Conservation (phyloP, 2,329 filamentous ascomycete genomes). For the Venturia asperata region DNA sequence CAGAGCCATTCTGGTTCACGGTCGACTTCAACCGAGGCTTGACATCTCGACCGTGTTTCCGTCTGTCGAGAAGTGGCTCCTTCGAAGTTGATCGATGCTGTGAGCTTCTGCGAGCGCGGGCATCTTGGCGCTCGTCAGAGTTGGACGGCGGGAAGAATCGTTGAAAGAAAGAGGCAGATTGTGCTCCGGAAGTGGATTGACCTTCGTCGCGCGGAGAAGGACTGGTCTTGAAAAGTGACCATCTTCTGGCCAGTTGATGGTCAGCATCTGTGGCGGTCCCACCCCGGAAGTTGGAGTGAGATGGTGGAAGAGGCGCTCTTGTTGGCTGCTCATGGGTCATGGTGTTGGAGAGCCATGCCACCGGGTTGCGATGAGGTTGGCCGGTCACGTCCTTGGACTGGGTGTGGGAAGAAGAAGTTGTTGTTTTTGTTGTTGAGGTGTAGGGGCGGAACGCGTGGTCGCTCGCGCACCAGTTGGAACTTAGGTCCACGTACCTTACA, state of each 20-base stretch:
- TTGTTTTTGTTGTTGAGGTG: background rate
- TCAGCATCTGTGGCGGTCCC: conserved; percentile 40
- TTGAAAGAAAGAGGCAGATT: conserved; percentile 22
- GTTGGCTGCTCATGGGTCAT: background rate
- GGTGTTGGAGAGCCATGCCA: background rate
- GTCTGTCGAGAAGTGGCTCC: background rate
- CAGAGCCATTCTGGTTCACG: background rate
- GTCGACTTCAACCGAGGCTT: background rate
- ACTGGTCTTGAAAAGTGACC: conserved; percentile 23
- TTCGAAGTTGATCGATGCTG: background rate
- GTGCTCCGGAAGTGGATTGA: too few relatives aligned
- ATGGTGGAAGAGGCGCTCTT: conserved; percentile 20
- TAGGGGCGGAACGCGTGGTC: too few relatives aligned
- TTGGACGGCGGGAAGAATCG: background rate
- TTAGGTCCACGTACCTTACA: too few relatives aligned
- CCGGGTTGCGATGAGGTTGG: background rate
- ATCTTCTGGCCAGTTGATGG: conserved; percentile 38
- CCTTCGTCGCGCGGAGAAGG: conserved; percentile 8
- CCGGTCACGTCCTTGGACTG: background rate
- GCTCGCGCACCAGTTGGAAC: too few relatives aligned
- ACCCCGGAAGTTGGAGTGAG: conserved; percentile 39
- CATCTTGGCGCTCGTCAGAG: background rate
- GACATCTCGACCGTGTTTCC: conserved; percentile 2
- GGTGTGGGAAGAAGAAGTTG: background rate
- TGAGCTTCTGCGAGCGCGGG: background rate